Conservation (phyloP, 768 basidiomycete species). For the Mycena vulgaris region DNA sequence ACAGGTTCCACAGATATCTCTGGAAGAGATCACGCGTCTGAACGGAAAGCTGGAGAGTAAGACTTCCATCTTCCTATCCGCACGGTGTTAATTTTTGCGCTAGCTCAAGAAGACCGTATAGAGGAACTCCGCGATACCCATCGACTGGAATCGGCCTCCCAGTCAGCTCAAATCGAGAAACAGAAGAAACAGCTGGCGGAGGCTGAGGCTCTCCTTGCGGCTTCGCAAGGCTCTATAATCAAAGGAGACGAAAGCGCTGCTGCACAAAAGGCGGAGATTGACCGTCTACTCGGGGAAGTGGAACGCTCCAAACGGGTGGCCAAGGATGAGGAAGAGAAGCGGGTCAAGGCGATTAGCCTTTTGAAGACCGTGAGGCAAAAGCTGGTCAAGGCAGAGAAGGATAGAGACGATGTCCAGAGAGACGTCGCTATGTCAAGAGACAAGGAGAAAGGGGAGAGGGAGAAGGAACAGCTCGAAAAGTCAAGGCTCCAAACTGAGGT, state of each 20-base stretch:
- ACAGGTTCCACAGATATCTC: conserved; percentile 63
- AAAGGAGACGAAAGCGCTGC: conserved; percentile 65
- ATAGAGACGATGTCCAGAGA: conserved; percentile 83
- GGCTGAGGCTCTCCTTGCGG: conserved; percentile 78
- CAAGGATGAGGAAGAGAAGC: conserved; percentile 98
- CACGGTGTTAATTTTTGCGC: conserved; percentile 23
- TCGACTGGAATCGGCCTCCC: conserved; percentile 83
- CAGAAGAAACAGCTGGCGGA: conserved; percentile 79
- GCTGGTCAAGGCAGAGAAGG: conserved; percentile 96
- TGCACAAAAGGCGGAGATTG: conserved; percentile 69
- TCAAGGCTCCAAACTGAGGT: conserved; percentile 74
- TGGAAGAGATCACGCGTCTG: conserved; percentile 86
- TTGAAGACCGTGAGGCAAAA: conserved; percentile 97
- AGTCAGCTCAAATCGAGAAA: conserved; percentile 79
- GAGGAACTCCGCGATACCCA: conserved; percentile 91
- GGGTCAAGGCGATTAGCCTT: conserved; percentile 91
- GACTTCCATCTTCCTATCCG: conserved; percentile 38
- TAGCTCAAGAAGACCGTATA: conserved; percentile 88
- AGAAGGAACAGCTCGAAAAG: conserved; percentile 69
- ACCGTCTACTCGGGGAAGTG: conserved; percentile 74
- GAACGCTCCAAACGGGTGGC: conserved; percentile 71
- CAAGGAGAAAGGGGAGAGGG: conserved; percentile 67
- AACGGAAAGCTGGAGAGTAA: conserved; percentile 81
- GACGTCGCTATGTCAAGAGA: conserved; percentile 69
- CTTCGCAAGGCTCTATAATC: conserved; percentile 64